Percentiles rank a stretch among this genome's conserved stretches.
phyloP scores from a whole-genome alignment of 345 rosid genomes.

The Brassica nigra region DNA sequence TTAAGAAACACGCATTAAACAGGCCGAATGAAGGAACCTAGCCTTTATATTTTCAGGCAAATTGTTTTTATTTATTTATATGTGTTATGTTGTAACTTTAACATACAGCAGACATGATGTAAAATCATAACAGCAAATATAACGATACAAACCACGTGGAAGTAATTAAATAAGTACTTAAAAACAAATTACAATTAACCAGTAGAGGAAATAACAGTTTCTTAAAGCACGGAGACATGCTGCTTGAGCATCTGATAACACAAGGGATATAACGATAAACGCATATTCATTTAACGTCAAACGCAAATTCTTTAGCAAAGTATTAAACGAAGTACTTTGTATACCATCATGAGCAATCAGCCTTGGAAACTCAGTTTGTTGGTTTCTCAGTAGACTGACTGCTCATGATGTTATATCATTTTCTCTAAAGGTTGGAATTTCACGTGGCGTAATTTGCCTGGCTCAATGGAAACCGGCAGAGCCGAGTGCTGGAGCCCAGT shows the following conservation, averaged over 20 bases:
- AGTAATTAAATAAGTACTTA: conserved; percentile 31
- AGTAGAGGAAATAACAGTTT: conserved; percentile 14
- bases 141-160: conserved; percentile 28
- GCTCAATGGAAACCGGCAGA: conserved; percentile 59
- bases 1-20: too few species aligned
- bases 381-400: conserved; percentile 79
- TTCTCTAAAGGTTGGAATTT: conserved; percentile 16
- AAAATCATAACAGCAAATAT: neutral
- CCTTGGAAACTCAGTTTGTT: conserved; percentile 55
- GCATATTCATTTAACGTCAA: conserved; percentile 23
- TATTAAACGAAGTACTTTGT: conserved; percentile 38
- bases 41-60: too few species aligned
- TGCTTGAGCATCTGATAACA: conserved; percentile 21
- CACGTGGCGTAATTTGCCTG: conserved; percentile 17
- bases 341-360: conserved; percentile 99
- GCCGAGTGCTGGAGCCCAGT: conserved; percentile 79
- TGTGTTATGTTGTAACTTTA: neutral
- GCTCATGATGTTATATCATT: conserved; percentile 94
- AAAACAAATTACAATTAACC: conserved; percentile 37
- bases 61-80: too few species aligned
- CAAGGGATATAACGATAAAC: conserved; percentile 23
- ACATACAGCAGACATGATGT: neutral
- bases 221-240: conserved; percentile 31
- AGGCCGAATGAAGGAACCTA: too few species aligned
- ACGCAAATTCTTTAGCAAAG: conserved; percentile 22